These are phyloP conservation scores for Raphanus raphanistrum DNA, from an alignment of 345 rosid species.

Conservation along the genomic window DNA sequence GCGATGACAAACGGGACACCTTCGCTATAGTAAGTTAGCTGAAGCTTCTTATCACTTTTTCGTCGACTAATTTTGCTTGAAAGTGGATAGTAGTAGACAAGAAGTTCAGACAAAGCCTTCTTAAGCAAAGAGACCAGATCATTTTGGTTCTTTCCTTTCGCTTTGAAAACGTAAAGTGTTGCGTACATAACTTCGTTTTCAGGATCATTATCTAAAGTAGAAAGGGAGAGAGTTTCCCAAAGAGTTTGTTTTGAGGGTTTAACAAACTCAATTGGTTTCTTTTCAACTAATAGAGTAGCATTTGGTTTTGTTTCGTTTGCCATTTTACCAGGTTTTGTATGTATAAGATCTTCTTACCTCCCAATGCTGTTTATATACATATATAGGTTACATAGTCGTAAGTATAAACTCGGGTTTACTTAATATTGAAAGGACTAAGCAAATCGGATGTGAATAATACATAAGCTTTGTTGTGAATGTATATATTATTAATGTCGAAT, in stretches of 20 bases:
- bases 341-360: neutral
- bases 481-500: too few relatives aligned
- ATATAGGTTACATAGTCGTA: too few relatives aligned
- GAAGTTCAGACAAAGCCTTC: conserved; percentile 51
- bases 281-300: neutral
- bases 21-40: conserved; percentile 32
- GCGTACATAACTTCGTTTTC: neutral
- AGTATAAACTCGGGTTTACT: too few relatives aligned
- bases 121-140: conserved; percentile 31
- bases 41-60: conserved; percentile 37
- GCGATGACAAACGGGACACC: conserved; percentile 50
- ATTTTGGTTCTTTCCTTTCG: neutral
- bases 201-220: neutral
- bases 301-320: neutral
- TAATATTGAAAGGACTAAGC: too few relatives aligned
- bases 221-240: neutral
- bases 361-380: neutral
- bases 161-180: conserved; percentile 42
- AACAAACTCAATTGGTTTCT: neutral
- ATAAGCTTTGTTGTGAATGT: too few relatives aligned
- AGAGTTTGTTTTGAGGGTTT: neutral
- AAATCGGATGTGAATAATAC: too few relatives aligned
- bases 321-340: neutral
- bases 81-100: conserved; percentile 53
- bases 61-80: conserved; percentile 48